These are phyloP conservation scores for Ophiocordyceps camponoti-saundersi DNA, from an alignment of 2,329 filamentous ascomycete species.

Conservation along the genomic window DNA sequence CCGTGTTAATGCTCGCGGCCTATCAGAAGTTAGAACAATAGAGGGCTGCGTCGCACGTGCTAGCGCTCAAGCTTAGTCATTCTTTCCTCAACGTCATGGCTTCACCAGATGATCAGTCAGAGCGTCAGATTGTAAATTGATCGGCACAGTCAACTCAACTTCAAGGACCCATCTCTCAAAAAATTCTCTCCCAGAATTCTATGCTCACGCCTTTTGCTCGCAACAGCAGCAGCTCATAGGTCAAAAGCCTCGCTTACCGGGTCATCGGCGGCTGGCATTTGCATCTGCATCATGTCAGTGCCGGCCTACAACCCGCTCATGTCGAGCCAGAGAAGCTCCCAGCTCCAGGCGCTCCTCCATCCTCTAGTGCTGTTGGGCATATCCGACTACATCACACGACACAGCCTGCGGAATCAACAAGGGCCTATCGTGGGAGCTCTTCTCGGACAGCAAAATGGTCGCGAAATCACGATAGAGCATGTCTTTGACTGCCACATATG, in stretches of 20 bases:
- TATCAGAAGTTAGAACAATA: too few species aligned
- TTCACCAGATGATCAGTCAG: too few species aligned
- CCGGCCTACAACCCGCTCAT: constrained; percentile 36
- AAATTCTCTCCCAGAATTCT: too few species aligned
- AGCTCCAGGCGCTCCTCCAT: constrained; percentile 73
- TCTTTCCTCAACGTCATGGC: too few species aligned
- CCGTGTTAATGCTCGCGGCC: too few species aligned
- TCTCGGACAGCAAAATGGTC: constrained; percentile 81
- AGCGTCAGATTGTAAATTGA: too few species aligned
- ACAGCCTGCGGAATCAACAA: constrained; percentile 57
- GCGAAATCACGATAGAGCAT: constrained; percentile 81
- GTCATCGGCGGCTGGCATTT: neutral
- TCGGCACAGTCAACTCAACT: too few species aligned
- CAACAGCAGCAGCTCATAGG: neutral
- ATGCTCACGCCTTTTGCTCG: neutral
- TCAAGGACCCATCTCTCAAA: too few species aligned
- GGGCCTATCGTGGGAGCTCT: constrained; percentile 74
- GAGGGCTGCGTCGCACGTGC: too few species aligned
- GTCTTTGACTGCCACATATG: constrained; percentile 66
- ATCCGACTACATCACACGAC: constrained; percentile 89
- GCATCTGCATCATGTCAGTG: constrained; percentile 26
- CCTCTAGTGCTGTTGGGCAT: constrained; percentile 91
- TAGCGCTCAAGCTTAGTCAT: too few species aligned
- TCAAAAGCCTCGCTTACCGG: neutral
- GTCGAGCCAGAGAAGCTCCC: constrained; percentile 48